Conservation (phyloP, 2,329 filamentous ascomycete genomes). For the Nemania bipapillata region DNA sequence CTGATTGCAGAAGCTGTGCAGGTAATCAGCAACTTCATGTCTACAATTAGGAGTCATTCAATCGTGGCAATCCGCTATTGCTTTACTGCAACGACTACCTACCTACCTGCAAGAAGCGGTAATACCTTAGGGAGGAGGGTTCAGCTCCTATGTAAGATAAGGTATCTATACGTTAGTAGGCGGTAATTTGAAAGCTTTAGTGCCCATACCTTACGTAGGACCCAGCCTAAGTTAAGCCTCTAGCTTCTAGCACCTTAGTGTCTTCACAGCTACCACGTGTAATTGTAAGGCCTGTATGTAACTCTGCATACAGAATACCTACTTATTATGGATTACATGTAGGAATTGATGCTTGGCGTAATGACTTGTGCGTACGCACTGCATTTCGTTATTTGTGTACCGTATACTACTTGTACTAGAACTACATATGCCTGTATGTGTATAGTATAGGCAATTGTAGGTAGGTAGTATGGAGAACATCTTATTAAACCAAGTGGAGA, state of each 20-base stretch:
- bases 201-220: background rate
- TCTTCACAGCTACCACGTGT: conserved; percentile 10
- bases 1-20: conserved; percentile 11
- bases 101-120: background rate
- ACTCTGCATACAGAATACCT: background rate
- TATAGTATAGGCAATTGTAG: background rate
- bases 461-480: background rate
- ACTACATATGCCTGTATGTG: background rate
- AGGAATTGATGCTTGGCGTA: background rate
- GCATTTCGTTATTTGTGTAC: background rate
- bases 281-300: conserved; percentile 3
- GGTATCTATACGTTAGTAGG: background rate
- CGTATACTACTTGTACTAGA: background rate
- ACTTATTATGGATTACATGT: background rate
- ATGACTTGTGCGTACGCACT: background rate
- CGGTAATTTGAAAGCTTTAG: background rate
- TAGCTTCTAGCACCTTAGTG: background rate
- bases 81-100: background rate
- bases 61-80: conserved; percentile 34
- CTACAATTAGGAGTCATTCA: conserved; percentile 14
- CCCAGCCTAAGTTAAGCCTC: background rate
- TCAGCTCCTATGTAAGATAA: background rate
- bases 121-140: background rate
- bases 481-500: conserved; percentile 8
- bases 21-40: conserved; percentile 18